Evolutionary conservation across 2,329 filamentous ascomycete species (phyloP), one percentile per base, ranked within the genome.

Genomic region (Lecanoromycetidae sp.): DNA sequence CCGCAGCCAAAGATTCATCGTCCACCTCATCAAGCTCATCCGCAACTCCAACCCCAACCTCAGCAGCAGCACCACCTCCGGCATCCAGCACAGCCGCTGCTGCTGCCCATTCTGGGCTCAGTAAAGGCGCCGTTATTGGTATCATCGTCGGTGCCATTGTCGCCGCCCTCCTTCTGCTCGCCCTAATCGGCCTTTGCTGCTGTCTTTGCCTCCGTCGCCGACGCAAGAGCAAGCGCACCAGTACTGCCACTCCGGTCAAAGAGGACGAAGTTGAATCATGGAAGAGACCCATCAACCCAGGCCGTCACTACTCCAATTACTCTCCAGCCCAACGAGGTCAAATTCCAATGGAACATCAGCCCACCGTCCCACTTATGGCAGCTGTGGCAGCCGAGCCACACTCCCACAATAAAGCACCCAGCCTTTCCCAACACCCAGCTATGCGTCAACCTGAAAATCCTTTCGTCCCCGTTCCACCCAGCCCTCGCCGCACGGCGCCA

Each of bases 371-470:
- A 2, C 44, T 50, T 10, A 49, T 54, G 43, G 46, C 53, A 4
- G 50, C 46, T 9, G 48, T 41, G 15, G 45, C 39, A 20, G 17
- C 42, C 37, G 45, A 42, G 25, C 29, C 41, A 22, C 40, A 45
- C 41, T 35, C 22, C 34, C 34, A 33, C 25, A 42, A 45, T 8
- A 45, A 52, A 12, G 40, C 42, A 9, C 49, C 49, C 5, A 47
- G 42, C 20, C 39, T 53, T 7, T 46, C 46, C 13, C 50, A 52
- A 23, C 50, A 52, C 30, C 48, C 50, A 29, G 46, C 51, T 6
- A 47, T 50, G 44, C 50, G 48, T 23, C 36, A 48, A 10, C 27
- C 32, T 2, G 53, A 55, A 27, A 55, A 55, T 20, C 53, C 53
- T 12, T 55, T 55, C 26, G 46, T 53, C 8, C 51, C 51, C 15